Percentiles rank a stretch among this genome's conserved stretches.
phyloP scores from a whole-genome alignment of 2,329 filamentous ascomycete species.

The Thielaviopsis cerberus region DNA sequence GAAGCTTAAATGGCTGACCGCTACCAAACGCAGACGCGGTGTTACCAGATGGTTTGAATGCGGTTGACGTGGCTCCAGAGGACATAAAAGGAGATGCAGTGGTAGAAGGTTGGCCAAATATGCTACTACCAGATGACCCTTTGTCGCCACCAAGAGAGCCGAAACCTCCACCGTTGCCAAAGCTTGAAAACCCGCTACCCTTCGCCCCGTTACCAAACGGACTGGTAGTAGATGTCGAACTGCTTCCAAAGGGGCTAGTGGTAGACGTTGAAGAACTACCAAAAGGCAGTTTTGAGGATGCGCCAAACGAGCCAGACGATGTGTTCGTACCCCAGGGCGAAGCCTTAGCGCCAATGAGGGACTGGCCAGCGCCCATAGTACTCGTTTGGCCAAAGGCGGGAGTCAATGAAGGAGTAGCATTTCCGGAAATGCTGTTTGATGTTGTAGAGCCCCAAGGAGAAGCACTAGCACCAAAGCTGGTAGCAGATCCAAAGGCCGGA shows the following conservation, averaged over 20 bases:
- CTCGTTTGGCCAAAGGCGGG: constrained; percentile 19
- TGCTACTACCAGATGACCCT: constrained; percentile 4
- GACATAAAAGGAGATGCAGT: constrained; percentile 16
- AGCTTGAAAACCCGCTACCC: constrained; percentile 33
- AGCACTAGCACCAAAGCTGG: constrained; percentile 12
- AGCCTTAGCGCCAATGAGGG: constrained; percentile 26
- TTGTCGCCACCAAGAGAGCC: constrained; percentile 25
- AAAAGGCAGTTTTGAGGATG: constrained; percentile 15
- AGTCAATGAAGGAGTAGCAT: constrained; percentile 16
- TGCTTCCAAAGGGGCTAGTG: background rate
- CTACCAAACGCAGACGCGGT: constrained; percentile 22
- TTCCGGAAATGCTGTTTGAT: constrained; percentile 15
- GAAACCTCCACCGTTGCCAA: constrained; percentile 38
- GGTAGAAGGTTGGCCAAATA: constrained; percentile 17
- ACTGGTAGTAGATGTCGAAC: constrained; percentile 14
- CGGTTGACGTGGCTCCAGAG: constrained; percentile 15
- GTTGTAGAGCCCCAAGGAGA: constrained; percentile 24
- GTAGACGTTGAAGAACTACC: constrained; percentile 14
- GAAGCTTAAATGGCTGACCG: constrained; percentile 41
- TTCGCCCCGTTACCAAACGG: constrained; percentile 15
- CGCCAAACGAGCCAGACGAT: constrained; percentile 30
- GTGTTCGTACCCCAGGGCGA: constrained; percentile 33
- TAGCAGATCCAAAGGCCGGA: constrained; percentile 14
- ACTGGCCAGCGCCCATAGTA: constrained; percentile 34
- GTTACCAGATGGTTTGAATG: constrained; percentile 17